A percentile compares a stretch with the other conserved stretches of the same genome.
These are phyloP conservation scores for Paramecium octaurelia DNA, from an alignment of 73 alveolate species.

Conservation along the genomic window DNA sequence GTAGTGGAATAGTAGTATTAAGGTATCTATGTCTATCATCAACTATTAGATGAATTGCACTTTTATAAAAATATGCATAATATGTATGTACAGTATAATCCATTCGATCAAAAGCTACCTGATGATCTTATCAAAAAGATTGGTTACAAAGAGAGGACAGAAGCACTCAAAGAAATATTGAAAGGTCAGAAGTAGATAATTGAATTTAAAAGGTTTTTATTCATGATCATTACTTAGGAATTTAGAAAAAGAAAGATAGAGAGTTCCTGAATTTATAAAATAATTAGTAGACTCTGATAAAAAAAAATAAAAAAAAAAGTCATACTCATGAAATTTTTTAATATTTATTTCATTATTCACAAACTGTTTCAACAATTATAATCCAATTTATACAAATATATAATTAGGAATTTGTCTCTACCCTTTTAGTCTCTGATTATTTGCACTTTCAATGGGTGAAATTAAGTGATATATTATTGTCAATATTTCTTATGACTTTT, in stretches of 20 bases:
- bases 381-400: not conserved
- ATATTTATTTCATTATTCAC: not conserved
- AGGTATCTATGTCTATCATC: not conserved
- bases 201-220: not conserved
- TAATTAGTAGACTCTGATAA: not conserved
- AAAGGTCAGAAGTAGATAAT: not conserved
- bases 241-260: not conserved
- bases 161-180: not conserved
- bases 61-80: slow-evolving; percentile 36
- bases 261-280: slow-evolving; percentile 1
- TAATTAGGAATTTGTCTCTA: too few species aligned
- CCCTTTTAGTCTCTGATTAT: too few species aligned
- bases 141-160: not conserved
- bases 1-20: not conserved
- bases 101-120: not conserved
- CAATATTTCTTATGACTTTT: too few species aligned
- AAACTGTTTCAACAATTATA: not conserved
- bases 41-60: slow-evolving; percentile 28
- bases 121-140: not conserved
- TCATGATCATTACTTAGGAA: not conserved
- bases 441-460: too few species aligned
- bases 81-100: not conserved
- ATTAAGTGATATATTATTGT: too few species aligned
- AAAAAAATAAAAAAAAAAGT: not conserved
- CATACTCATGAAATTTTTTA: not conserved